phyloP scores from a whole-genome alignment of 164 flowering plant species.

The Litsea cubeba region DNA sequence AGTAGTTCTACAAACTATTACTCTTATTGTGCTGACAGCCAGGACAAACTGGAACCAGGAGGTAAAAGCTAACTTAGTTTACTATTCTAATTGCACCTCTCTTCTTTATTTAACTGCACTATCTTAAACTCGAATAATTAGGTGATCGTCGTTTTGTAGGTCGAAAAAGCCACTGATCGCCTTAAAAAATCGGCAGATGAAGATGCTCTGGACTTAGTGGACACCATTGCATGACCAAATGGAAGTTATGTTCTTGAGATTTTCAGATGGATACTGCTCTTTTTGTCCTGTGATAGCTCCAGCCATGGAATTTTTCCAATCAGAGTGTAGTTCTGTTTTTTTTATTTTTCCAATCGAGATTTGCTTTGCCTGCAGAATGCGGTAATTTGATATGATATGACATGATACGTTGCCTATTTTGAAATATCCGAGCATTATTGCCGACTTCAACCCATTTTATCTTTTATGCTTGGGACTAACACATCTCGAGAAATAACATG shows the following conservation, averaged over 20 bases:
- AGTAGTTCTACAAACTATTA: conserved; percentile 14
- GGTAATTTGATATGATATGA: too few relatives aligned
- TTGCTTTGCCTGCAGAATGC: too few relatives aligned
- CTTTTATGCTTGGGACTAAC: too few relatives aligned
- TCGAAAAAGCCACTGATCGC: conserved; percentile 11
- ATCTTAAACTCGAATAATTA: too few relatives aligned
- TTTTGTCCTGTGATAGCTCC: too few relatives aligned
- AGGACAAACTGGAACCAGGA: conserved; percentile 19
- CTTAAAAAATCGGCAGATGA: conserved; percentile 13
- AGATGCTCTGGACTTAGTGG: background rate
- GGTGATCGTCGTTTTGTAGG: background rate
- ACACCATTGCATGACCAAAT: conserved; percentile 2
- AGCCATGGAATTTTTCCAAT: too few relatives aligned
- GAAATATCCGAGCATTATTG: too few relatives aligned
- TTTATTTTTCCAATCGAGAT: too few relatives aligned
- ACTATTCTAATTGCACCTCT: background rate
- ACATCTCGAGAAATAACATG: too few relatives aligned
- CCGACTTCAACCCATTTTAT: too few relatives aligned
- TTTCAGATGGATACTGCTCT: background rate
- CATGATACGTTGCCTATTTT: too few relatives aligned
- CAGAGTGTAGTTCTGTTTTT: too few relatives aligned
- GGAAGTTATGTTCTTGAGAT: background rate
- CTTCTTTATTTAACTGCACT: background rate
- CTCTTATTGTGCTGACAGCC: conserved; percentile 16
- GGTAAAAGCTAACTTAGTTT: background rate